Base-by-base conservation (phyloP, 441 rosid species). In the Bruguiera hainesii region DNA sequence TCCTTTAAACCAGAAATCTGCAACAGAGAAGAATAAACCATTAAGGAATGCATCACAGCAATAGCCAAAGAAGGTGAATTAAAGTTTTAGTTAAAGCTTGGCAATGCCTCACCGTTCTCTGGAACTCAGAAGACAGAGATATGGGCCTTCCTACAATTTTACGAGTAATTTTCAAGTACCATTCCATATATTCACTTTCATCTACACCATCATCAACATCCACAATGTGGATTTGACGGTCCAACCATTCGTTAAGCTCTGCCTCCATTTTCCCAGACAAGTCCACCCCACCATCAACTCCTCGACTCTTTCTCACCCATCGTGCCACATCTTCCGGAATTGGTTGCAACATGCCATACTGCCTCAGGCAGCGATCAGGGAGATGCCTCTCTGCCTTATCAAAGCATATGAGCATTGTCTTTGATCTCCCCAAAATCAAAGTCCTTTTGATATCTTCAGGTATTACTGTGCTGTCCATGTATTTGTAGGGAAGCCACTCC, bases 311-410 rank as follows among this genome's bases (percentile, higher is more conserved):
- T 80, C 99, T 84, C 71, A 91, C 88, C 99, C 99, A 95, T 69
- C 75, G 89, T 21, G 67, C 84, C 74, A 95, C 99, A 66, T 89
- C 91, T 72, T 83, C 95, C 1, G 99, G 99, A 74, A 95, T 87
- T 28, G 86, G 76, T 81, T 91, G 99, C 61, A 75, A 71, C 84
- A 84, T 79, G 56, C 87, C 95, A 66, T 83, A 90, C 65, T 95
- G 99, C 79, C 97, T 87, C 56, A 90, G 80, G 75, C 98, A 90
- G 63, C 99, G 99, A 81, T 92, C 91, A 70, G 99, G 96, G 7
- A 95, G 90, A 78, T 95, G 99, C 73, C 99, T 90, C 84, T 95
- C 99, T 25, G 99, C 98, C 91, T 95, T 95, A 78, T 91, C 99
- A 71, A 91, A 95, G 76, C 98, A 95, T 71, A 95, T 85, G 73